Conservation (phyloP, 805 yeast species). For the Pichia sporocuriosa region DNA sequence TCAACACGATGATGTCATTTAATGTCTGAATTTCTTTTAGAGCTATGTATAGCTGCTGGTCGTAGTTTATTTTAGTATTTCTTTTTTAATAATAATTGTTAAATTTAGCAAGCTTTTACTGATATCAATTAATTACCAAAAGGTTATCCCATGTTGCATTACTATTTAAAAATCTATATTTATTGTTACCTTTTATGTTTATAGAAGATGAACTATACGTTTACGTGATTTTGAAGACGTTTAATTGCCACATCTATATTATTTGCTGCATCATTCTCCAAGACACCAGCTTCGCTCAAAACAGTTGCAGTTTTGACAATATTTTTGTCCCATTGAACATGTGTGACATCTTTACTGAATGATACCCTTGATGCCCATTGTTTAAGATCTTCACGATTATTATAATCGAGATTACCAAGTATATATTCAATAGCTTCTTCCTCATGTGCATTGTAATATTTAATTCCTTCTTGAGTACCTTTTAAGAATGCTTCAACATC, state of each 20-base stretch:
- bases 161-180: too few species aligned
- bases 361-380: slow-evolving; percentile 78
- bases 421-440: slow-evolving; percentile 67
- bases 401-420: slow-evolving; percentile 62
- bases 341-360: slow-evolving; percentile 44
- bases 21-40: too few species aligned
- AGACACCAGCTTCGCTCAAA: slow-evolving; percentile 59
- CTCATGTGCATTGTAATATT: slow-evolving; percentile 50
- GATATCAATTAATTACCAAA: too few species aligned
- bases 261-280: slow-evolving; percentile 17
- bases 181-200: too few species aligned
- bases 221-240: too few species aligned
- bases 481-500: slow-evolving; percentile 36
- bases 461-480: slow-evolving; percentile 61
- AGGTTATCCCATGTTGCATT: too few species aligned
- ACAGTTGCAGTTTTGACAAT: slow-evolving; percentile 54
- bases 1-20: too few species aligned
- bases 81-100: too few species aligned
- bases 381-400: slow-evolving; percentile 59
- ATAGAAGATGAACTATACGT: too few species aligned
- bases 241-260: slow-evolving; percentile 10
- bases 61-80: too few species aligned
- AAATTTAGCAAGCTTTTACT: too few species aligned
- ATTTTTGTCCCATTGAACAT: slow-evolving; percentile 40
- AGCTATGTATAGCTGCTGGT: too few species aligned